These are phyloP conservation scores for Ophiostoma montium DNA, from an alignment of 2,329 filamentous ascomycete genomes.

Conservation along the genomic window DNA sequence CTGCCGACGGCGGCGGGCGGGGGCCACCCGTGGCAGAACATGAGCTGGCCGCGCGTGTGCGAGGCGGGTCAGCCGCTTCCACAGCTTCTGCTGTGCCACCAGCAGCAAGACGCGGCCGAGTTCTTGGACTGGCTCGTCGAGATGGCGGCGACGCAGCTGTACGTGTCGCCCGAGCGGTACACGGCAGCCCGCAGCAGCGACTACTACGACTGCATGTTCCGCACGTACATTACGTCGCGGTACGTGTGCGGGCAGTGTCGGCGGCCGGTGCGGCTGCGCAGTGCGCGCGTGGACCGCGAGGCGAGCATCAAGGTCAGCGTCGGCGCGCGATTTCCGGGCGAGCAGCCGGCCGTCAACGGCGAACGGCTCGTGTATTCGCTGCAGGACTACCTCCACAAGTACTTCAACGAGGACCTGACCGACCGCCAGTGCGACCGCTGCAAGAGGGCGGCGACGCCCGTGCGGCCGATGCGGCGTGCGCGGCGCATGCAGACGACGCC, in stretches of 20 bases:
- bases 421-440: conserved; percentile 7
- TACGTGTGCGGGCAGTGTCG: conserved; percentile 3
- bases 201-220: conserved; percentile 6
- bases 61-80: too few species aligned
- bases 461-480: not conserved
- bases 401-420: not conserved
- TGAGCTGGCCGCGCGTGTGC: not conserved
- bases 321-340: not conserved
- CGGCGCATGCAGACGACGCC: conserved; percentile 9
- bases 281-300: not conserved
- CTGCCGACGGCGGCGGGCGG: not conserved
- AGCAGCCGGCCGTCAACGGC: not conserved
- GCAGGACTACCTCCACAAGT: not conserved
- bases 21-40: not conserved
- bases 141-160: conserved; percentile 4
- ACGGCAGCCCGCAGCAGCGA: not conserved
- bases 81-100: too few species aligned
- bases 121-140: conserved; percentile 6
- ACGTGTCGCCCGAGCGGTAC: not conserved
- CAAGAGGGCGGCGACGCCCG: not conserved
- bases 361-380: not conserved
- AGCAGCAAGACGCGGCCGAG: conserved; percentile 8
- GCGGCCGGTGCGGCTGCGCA: conserved; percentile 5
- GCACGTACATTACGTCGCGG: conserved; percentile 1
- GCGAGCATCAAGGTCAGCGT: not conserved